Conservation (phyloP, 1,284 basidiomycete genomes). For the Ceratobasidium sp. region DNA sequence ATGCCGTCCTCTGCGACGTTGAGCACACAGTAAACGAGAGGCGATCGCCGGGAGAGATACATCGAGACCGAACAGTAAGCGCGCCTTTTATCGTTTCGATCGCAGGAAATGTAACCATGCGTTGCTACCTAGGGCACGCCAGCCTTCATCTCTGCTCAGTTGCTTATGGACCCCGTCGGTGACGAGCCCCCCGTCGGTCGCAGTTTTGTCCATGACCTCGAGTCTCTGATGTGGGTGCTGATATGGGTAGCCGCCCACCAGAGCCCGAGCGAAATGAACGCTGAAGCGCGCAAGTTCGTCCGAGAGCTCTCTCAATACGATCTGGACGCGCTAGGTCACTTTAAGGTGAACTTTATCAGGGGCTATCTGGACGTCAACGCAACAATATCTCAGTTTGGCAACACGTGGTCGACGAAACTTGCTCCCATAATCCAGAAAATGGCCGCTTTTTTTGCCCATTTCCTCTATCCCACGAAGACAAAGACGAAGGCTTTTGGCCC, state of each 20-base stretch:
- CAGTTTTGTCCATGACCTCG: slow-evolving; percentile 15
- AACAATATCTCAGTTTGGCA: not conserved
- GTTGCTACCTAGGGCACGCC: too few species aligned
- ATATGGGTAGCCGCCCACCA: not conserved
- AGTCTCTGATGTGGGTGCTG: slow-evolving; percentile 7
- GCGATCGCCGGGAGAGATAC: not conserved
- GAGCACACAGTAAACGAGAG: too few species aligned
- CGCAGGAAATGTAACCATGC: not conserved
- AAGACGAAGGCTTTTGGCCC: too few species aligned
- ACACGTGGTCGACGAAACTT: not conserved
- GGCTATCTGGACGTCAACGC: not conserved
- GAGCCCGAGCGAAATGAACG: not conserved
- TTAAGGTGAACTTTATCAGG: not conserved
- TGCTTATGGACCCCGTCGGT: not conserved
- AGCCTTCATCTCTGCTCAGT: not conserved
- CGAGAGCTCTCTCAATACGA: not conserved
- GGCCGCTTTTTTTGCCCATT: too few species aligned
- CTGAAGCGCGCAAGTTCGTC: not conserved
- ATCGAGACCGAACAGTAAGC: not conserved
- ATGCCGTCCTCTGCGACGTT: too few species aligned
- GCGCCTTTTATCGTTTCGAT: not conserved
- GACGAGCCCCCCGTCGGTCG: not conserved
- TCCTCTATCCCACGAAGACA: too few species aligned
- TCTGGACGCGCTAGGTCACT: not conserved
- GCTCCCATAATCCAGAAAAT: too few species aligned